These are phyloP conservation scores for Helichrysum umbraculigerum DNA, from an alignment of 129 eudicot genomes.

Conservation along the genomic window DNA sequence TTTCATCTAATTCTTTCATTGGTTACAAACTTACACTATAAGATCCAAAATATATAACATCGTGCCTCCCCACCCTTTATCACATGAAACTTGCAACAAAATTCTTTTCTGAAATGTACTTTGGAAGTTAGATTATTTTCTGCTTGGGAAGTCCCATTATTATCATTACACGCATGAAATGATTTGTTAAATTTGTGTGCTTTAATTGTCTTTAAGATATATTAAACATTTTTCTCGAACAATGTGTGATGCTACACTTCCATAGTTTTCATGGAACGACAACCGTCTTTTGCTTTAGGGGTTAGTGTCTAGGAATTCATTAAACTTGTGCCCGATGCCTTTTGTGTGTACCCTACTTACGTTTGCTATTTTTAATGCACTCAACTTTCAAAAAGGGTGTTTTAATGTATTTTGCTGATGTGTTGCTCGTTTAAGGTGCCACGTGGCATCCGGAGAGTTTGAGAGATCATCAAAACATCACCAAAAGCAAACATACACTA, in stretches of 20 bases:
- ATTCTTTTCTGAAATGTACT: not conserved
- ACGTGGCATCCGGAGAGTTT: too few species aligned
- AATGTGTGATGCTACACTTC: not conserved
- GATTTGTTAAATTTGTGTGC: not conserved
- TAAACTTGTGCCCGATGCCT: too few species aligned
- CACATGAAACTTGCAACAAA: not conserved
- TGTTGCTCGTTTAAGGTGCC: too few species aligned
- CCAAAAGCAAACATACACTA: too few species aligned
- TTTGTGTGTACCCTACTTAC: too few species aligned
- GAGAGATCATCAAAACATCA: too few species aligned
- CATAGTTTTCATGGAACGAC: not conserved
- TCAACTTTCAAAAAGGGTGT: too few species aligned
- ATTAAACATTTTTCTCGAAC: not conserved
- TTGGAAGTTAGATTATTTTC: not conserved
- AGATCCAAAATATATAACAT: not conserved
- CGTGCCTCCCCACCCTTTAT: not conserved
- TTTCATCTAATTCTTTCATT: not conserved
- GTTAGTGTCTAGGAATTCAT: too few species aligned
- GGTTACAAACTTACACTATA: not conserved
- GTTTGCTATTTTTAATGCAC: too few species aligned
- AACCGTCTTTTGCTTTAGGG: not conserved
- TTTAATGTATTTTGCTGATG: too few species aligned
- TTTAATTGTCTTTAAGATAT: not conserved
- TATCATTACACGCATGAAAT: not conserved
- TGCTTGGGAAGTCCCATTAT: slow-evolving; percentile 9